Evolutionary conservation across 805 yeast genomes (phyloP).

Genomic region (Teunomyces funiuensis): DNA sequence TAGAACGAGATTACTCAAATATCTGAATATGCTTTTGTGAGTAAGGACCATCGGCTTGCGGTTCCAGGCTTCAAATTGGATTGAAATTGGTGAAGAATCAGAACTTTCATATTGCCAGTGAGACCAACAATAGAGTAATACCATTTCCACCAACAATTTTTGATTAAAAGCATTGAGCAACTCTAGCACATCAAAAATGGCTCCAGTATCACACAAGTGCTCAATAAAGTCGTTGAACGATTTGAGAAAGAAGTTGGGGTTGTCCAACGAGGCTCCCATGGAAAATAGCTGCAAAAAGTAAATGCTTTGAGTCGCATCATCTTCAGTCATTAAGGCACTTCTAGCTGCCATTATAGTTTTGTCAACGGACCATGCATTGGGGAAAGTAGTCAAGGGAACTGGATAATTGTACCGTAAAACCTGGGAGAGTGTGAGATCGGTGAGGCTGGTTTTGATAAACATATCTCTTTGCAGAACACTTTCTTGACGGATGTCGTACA

Average conservation of each 20-base stretch:
- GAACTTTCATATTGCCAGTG: conserved; percentile 37
- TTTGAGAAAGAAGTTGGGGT: conserved; percentile 37
- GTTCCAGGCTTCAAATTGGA: conserved; percentile 33
- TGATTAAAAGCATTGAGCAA: conserved; percentile 18
- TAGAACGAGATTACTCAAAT: conserved; percentile 33
- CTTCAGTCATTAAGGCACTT: conserved; percentile 6
- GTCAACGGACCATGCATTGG: conserved; percentile 15
- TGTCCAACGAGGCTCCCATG: conserved; percentile 31
- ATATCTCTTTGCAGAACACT: neutral
- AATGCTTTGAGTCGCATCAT: neutral
- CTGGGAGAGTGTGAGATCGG: conserved; percentile 10
- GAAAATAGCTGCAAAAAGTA: conserved; percentile 28
- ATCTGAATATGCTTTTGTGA: conserved; percentile 29
- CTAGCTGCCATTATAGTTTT: neutral
- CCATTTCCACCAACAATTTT: conserved; percentile 37
- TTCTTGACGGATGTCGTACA: neutral
- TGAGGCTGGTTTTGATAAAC: neutral
- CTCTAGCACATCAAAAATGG: conserved; percentile 29
- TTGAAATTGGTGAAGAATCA: conserved; percentile 14
- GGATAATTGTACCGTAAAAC: conserved; percentile 16
- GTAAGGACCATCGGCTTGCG: conserved; percentile 30
- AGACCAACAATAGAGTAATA: conserved; percentile 45
- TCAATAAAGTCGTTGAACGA: conserved; percentile 41
- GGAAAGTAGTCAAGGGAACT: conserved; percentile 7
- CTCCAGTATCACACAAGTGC: conserved; percentile 39